Evolutionary conservation across 2,329 filamentous ascomycete species (phyloP), one percentile per base, ranked within the genome.

Genomic region (Bimuria novae-zelandiae): DNA sequence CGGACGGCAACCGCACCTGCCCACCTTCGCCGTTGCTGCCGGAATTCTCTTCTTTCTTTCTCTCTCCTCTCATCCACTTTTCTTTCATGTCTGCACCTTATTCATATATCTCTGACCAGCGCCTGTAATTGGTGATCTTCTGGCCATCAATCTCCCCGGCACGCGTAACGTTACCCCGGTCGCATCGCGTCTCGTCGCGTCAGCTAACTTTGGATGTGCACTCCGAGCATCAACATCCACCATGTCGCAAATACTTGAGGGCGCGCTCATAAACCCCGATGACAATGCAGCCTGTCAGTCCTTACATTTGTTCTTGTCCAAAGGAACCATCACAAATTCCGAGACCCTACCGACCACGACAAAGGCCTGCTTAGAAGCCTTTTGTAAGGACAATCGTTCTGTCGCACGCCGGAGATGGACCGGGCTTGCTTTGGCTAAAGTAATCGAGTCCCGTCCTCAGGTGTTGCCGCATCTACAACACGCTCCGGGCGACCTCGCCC

Each of bases 361-460:
- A 21, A 62, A 62, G 21, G 48, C 54, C n/a, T 71, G 65, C 40
- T 44, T 73, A 12, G 49, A 45, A 30, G 62, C 63, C 14, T 73
- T 73, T 47, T 69, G 62, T 57, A 54, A 67, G 33, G 39, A 45
- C 23, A 42, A 11, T 7, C 43, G 32, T 17, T 64, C 65, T 11
- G 22, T 52, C 14, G 39, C 36, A 17, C 62, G 58, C 29, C 60
- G 69, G 49, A 60, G 69, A 63, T 73, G 69, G 68, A 50, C 63
- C 41, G 70, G 70, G 11, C 44, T 73, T 3, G 56, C 62, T n/a
- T 55, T 73, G n/a, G 52, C 52, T 27, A 62, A 54, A 7, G 66
- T 72, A 57, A 55, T 73, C 17, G 47, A 57, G 35, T 52, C 52
- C 6, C 65, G 60, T 21, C 27, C 51, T 7, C 27, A 41, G 19